Conservation (phyloP, 129 eudicot genomes). For the Tagetes erecta region DNA sequence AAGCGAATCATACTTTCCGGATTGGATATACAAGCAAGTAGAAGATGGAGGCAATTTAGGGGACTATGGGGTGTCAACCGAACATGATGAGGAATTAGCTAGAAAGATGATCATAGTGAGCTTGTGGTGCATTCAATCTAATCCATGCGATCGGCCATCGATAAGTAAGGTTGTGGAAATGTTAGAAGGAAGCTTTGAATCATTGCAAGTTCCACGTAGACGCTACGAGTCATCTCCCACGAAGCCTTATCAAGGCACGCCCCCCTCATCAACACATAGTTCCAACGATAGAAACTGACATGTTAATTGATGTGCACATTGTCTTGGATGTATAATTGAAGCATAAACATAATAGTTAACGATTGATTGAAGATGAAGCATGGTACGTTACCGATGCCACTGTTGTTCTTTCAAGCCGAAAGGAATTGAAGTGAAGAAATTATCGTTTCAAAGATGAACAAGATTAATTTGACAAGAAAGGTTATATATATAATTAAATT, state of each 20-base stretch:
- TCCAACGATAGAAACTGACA: not conserved
- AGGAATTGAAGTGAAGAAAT: not conserved
- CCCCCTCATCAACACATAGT: not conserved
- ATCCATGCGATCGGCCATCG: constrained; percentile 38
- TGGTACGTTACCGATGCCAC: not conserved
- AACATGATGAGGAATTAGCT: constrained; percentile 36
- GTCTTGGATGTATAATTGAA: not conserved
- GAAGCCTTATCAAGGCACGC: not conserved
- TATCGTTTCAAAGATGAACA: not conserved
- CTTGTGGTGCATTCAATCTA: constrained; percentile 57
- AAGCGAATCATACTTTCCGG: constrained; percentile 49
- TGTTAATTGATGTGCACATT: not conserved
- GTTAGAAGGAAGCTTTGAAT: constrained; percentile 28
- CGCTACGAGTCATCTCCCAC: constrained; percentile 18
- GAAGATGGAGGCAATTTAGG: constrained; percentile 15
- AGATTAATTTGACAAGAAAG: no score
- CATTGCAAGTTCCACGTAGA: constrained; percentile 31
- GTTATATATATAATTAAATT: no score
- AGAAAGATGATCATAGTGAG: constrained; percentile 59
- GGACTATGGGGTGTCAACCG: not conserved
- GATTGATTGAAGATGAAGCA: not conserved
- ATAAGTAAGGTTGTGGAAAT: constrained; percentile 24
- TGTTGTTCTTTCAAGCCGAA: not conserved
- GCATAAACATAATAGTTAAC: not conserved
- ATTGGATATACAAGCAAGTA: constrained; percentile 47